Evolutionary conservation across 169 alveolate species (phyloP).

Genomic region (Plasmodium vinckei): DNA sequence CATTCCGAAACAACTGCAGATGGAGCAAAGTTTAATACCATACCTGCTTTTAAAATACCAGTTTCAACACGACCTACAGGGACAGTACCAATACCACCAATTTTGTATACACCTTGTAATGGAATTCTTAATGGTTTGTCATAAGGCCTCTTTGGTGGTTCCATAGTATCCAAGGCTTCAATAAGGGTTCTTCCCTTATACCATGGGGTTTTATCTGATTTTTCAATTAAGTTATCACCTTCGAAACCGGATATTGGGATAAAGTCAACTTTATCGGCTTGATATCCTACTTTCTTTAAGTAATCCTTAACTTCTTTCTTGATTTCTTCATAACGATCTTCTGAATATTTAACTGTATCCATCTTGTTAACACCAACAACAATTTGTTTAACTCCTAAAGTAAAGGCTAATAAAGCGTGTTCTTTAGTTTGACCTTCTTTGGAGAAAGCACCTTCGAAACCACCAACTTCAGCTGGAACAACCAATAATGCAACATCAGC

Average conservation of each 20-base stretch:
- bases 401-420: constrained; percentile 98
- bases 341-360: constrained; percentile 97
- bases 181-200: constrained; percentile 97
- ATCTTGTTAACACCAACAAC: constrained; percentile 98
- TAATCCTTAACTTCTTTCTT: constrained; percentile 94
- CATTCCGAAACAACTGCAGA: constrained; percentile 96
- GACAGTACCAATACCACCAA: constrained; percentile 99
- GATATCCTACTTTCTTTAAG: constrained; percentile 97
- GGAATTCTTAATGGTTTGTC: constrained; percentile 98
- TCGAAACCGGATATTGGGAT: constrained; percentile 98
- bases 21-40: constrained; percentile 95
- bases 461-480: constrained; percentile 98
- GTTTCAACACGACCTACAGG: constrained; percentile 99
- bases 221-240: constrained; percentile 98
- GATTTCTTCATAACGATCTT: constrained; percentile 97
- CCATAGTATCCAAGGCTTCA: constrained; percentile 97
- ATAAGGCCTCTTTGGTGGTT: constrained; percentile 97
- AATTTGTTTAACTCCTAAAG: constrained; percentile 99
- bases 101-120: constrained; percentile 98
- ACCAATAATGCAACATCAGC: constrained; percentile 99
- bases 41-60: constrained; percentile 93
- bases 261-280: constrained; percentile 97
- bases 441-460: constrained; percentile 97
- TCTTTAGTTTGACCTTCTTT: constrained; percentile 98
- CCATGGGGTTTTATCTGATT: constrained; percentile 97